These are phyloP conservation scores for Lipomyces sp. DNA, from an alignment of 805 yeast genomes.

Conservation along the genomic window DNA sequence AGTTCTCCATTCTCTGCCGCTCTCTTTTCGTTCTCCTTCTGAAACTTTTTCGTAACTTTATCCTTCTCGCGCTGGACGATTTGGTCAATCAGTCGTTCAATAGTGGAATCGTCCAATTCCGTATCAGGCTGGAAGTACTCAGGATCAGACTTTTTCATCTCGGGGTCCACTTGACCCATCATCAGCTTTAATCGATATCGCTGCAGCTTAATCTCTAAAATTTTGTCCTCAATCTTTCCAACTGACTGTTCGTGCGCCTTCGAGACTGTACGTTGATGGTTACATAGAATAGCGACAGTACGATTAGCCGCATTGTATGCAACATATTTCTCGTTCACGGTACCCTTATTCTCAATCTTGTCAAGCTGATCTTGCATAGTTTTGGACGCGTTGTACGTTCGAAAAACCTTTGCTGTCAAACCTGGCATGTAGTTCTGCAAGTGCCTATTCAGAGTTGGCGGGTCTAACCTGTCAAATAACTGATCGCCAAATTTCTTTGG, in stretches of 20 bases:
- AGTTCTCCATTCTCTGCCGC: conserved; percentile 60
- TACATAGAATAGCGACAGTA: conserved; percentile 93
- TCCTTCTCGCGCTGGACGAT: conserved; percentile 67
- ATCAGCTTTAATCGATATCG: conserved; percentile 73
- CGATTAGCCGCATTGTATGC: conserved; percentile 93
- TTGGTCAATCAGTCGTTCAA: conserved; percentile 59
- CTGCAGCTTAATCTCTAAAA: conserved; percentile 84
- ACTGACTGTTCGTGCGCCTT: conserved; percentile 83
- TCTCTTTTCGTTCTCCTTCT: conserved; percentile 76
- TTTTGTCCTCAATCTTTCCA: conserved; percentile 73
- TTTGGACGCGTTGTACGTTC: conserved; percentile 95
- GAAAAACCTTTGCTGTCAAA: conserved; percentile 92
- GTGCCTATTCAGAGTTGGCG: conserved; percentile 79
- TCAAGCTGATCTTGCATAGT: conserved; percentile 96
- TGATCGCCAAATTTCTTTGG: conserved; percentile 94
- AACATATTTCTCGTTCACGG: conserved; percentile 84
- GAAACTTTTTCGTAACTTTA: conserved; percentile 65
- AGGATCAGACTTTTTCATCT: conserved; percentile 54
- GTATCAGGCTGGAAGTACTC: conserved; percentile 70
- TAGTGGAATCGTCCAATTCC: conserved; percentile 68
- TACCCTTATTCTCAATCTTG: conserved; percentile 80
- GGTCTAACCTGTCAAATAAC: conserved; percentile 87
- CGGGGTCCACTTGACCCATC: conserved; percentile 68
- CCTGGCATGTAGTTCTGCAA: conserved; percentile 91
- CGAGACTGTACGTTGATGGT: conserved; percentile 91